Base-by-base conservation (phyloP, 148 eudicot species). In the Fagopyrum esculentum region DNA sequence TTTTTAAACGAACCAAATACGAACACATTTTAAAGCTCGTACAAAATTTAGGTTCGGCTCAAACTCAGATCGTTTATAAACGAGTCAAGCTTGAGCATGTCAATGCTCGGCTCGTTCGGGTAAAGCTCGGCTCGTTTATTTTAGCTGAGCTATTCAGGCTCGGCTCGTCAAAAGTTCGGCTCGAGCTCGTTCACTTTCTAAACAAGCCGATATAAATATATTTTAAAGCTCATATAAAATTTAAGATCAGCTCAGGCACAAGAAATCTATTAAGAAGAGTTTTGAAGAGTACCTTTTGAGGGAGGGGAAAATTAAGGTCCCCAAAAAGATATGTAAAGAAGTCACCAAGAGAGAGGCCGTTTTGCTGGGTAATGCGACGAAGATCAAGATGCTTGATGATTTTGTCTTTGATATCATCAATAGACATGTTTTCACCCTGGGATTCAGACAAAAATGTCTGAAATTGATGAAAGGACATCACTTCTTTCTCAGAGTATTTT, bases 261-360 rank as follows among this genome's bases (percentile, higher is more conserved):
- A 1, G 13, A 6, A 49, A 49, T 10, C 7, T 49, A 13, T 9
- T 49, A 49, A 9, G 6, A 16, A 55, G 59, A 55, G n/a, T 15
- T 54, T 0, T 57, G 3, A 49, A 49, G 81, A 86, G 87, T 86
- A 50, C 48, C 40, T 1, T 51, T 44, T 77, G 77, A 50, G 83
- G 72, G 15, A 83, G 84, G 56, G 91, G 83, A 75, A 79, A 73
- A 79, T 90, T 90, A 6, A 63, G 75, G 74, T 90, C 89, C 30
- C 95, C 82, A 63, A 81, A 66, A 6, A 90, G 90, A 74, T 80
- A 86, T 9, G 69, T 75, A 61, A 90, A 86, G 84, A 89, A 89
- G 46, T 78, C 81, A 43, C 80, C 82, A 49, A 86, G 84, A 70
- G 63, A 50, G 35, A 90, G 82, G 35, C 87, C 90, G 46, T 70